A percentile compares a stretch with the other conserved stretches of the same genome.
phyloP scores from a whole-genome alignment of 805 yeast genomes.

The Lipomyces oligophaga region DNA sequence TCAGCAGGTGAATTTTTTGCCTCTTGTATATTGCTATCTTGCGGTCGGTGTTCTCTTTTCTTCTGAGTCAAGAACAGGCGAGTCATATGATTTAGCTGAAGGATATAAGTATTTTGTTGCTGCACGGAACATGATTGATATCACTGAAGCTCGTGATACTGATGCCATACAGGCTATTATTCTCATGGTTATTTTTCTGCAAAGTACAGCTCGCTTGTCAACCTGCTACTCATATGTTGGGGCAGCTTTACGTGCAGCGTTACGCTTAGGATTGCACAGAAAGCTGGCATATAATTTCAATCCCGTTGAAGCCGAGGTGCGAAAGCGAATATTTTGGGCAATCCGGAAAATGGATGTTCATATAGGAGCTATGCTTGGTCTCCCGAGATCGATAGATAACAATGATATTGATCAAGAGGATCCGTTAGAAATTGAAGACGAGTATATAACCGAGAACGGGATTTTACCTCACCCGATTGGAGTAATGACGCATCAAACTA shows the following conservation, averaged over 20 bases:
- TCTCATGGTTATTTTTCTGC: conserved; percentile 79
- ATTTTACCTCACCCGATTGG: conserved; percentile 49
- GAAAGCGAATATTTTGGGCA: conserved; percentile 85
- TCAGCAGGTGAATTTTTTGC: conserved; percentile 69
- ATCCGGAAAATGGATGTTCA: conserved; percentile 87
- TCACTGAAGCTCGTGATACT: conserved; percentile 77
- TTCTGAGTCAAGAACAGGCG: conserved; percentile 17
- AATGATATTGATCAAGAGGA: conserved; percentile 84
- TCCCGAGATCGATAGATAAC: conserved; percentile 71
- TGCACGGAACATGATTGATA: conserved; percentile 73
- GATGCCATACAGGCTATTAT: conserved; percentile 81
- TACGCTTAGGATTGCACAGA: conserved; percentile 79
- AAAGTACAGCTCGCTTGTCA: conserved; percentile 81
- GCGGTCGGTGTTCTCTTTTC: conserved; percentile 83
- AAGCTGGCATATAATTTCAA: conserved; percentile 60
- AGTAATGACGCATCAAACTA: conserved; percentile 47
- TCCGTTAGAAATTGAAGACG: conserved; percentile 83
- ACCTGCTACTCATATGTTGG: conserved; percentile 90
- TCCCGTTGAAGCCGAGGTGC: conserved; percentile 75
- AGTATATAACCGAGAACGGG: conserved; percentile 67
- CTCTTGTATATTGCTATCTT: conserved; percentile 78
- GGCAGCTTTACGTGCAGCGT: conserved; percentile 74
- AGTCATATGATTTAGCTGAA: conserved; percentile 45
- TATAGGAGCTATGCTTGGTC: conserved; percentile 79
- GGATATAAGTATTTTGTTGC: conserved; percentile 78